These are phyloP conservation scores for Poa annua DNA, from an alignment of 176 grass and related monocot species.

Conservation along the genomic window DNA sequence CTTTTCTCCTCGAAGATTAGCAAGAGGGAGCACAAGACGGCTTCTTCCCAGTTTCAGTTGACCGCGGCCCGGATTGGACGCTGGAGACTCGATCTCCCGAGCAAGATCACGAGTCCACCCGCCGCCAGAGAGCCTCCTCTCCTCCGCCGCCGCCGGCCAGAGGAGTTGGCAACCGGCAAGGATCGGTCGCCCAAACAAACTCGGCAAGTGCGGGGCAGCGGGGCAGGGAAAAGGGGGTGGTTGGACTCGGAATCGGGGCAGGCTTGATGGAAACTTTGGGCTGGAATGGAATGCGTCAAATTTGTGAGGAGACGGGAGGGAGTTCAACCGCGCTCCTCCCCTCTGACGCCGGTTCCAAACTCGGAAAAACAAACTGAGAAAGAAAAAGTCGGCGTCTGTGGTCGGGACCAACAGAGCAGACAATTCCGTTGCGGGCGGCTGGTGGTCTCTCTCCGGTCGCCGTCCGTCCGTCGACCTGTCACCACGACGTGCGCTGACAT, in stretches of 20 bases:
- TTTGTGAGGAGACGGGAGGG: neutral
- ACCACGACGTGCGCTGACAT: neutral
- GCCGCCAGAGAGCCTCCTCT: neutral
- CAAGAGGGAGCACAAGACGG: neutral
- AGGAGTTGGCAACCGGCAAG: neutral
- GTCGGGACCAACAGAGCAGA: neutral
- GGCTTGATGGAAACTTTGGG: neutral
- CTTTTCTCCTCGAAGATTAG: neutral
- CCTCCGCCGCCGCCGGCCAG: neutral
- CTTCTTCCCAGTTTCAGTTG: constrained; percentile 9
- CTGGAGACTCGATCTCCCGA: neutral
- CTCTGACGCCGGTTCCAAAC: neutral
- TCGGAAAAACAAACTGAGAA: neutral
- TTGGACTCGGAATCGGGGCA: neutral
- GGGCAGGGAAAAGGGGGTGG: neutral
- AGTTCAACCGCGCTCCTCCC: neutral
- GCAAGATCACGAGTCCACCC: neutral
- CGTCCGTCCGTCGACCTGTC: neutral
- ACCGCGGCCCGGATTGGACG: neutral
- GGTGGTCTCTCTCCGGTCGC: neutral
- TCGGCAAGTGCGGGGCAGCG: neutral
- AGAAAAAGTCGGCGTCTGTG: neutral
- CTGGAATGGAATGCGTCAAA: constrained; percentile 38
- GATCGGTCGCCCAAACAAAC: neutral
- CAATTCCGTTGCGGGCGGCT: neutral